Conservation (phyloP, 148 eudicot species). For the Salicornia ramosissima region DNA sequence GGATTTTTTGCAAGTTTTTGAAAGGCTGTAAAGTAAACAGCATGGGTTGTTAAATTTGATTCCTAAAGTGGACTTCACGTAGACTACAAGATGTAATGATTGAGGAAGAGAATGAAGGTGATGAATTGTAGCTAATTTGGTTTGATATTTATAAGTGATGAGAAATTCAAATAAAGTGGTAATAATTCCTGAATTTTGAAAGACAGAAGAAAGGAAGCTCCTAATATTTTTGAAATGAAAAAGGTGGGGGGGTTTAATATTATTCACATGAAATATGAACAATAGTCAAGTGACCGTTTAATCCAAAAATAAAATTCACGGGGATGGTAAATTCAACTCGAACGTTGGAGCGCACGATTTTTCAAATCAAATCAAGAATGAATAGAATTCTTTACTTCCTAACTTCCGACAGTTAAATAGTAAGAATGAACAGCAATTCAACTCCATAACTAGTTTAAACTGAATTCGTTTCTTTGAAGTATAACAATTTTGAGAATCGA, state of each 20-base stretch:
- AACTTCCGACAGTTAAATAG: neutral
- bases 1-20: conserved; percentile 9
- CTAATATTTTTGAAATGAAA: conserved; percentile 18
- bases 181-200: neutral
- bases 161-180: neutral
- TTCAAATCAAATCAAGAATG: conserved; percentile 24
- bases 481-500: no score
- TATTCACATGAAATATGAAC: conserved; percentile 31
- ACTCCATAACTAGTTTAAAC: no score
- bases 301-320: conserved; percentile 41
- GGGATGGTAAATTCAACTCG: conserved; percentile 37
- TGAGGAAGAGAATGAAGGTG: neutral
- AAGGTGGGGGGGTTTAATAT: conserved; percentile 9
- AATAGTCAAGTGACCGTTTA: conserved; percentile 27
- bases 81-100: conserved; percentile 25
- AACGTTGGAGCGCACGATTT: conserved; percentile 75
- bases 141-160: conserved; percentile 27
- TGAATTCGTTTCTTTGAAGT: no score
- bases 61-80: conserved; percentile 12
- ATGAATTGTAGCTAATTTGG: conserved; percentile 3
- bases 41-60: conserved; percentile 9
- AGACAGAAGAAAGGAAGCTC: neutral
- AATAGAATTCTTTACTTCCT: neutral
- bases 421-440: neutral
- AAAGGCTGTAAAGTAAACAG: conserved; percentile 32